Conservation (phyloP, 106 monocot genomes). For the Dioscorea alata region DNA sequence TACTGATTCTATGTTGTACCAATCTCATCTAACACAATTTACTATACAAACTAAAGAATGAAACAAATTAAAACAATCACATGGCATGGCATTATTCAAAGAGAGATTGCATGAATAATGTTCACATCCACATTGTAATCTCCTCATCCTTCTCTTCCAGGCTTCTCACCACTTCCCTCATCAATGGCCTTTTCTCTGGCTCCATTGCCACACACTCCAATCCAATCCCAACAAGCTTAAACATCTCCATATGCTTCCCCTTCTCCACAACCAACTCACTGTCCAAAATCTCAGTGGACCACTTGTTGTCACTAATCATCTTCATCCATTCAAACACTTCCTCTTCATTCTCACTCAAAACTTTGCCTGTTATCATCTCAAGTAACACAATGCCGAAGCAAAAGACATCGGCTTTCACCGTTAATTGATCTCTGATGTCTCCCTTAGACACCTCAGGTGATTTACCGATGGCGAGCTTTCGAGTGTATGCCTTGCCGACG, state of each 20-base stretch:
- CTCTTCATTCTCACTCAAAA: conserved; percentile 7
- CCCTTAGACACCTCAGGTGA: conserved; percentile 22
- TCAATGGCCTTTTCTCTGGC: conserved; percentile 29
- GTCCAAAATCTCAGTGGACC: conserved; percentile 48
- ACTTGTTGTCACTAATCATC: conserved; percentile 11
- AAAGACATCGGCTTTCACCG: conserved; percentile 41
- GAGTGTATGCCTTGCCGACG: conserved; percentile 1
- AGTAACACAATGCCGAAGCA: conserved; percentile 48
- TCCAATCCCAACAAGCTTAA: conserved; percentile 36
- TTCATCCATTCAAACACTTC: conserved; percentile 35
- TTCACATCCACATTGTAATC: not conserved
- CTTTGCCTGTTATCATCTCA: conserved; percentile 45
- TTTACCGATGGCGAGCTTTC: conserved; percentile 16
- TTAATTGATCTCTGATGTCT: conserved; percentile 13
- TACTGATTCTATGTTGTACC: too few relatives aligned
- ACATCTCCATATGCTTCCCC: conserved; percentile 35
- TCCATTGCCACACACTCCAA: conserved; percentile 28
- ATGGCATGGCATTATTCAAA: too few relatives aligned
- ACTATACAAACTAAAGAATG: not conserved
- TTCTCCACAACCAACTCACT: conserved; percentile 29
- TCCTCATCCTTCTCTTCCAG: conserved; percentile 31
- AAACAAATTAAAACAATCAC: too few relatives aligned
- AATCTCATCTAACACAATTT: too few relatives aligned
- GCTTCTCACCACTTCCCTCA: conserved; percentile 29
- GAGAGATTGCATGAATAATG: too few relatives aligned